A percentile compares a stretch with the other conserved stretches of the same genome.
phyloP scores from a whole-genome alignment of 2,329 filamentous ascomycete genomes.

The Xylaria sp. region DNA sequence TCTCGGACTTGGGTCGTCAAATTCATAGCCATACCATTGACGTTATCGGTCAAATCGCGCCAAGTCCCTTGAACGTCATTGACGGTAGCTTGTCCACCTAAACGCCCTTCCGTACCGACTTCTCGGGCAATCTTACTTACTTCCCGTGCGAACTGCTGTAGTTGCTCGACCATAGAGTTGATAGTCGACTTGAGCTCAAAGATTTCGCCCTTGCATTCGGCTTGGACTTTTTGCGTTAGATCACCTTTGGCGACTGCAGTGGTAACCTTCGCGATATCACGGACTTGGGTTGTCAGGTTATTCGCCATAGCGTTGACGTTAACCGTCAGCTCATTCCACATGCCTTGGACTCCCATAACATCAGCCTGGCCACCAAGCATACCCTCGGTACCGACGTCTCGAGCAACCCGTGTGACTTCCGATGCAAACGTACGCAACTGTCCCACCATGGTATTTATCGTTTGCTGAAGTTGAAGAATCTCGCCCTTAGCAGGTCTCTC shows the following conservation, averaged over 20 bases:
- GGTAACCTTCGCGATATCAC: conserved; percentile 90
- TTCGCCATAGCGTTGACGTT: conserved; percentile 92
- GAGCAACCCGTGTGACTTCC: conserved; percentile 83
- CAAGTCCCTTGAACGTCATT: conserved; percentile 98
- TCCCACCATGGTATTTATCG: conserved; percentile 91
- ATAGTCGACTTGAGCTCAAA: conserved; percentile 97
- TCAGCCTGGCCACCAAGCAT: conserved; percentile 85
- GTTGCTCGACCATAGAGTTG: conserved; percentile 98
- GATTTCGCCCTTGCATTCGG: conserved; percentile 91
- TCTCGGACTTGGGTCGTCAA: conserved; percentile 97
- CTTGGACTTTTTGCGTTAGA: conserved; percentile 95
- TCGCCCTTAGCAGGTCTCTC: conserved; percentile 83
- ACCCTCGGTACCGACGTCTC: conserved; percentile 86
- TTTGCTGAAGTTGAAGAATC: conserved; percentile 84
- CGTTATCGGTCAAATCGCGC: conserved; percentile 93
- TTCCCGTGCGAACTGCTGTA: conserved; percentile 96
- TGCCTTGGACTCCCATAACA: conserved; percentile 85
- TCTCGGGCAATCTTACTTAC: conserved; percentile 97
- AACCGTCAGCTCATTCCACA: conserved; percentile 89
- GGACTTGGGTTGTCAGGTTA: conserved; percentile 87
- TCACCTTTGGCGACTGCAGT: conserved; percentile 84
- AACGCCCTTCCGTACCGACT: conserved; percentile 93
- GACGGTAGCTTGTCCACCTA: conserved; percentile 94
- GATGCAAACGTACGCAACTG: conserved; percentile 85
- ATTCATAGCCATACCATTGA: conserved; percentile 99